Base-by-base conservation (phyloP, 306 rosid genomes). In the Rubus idaeus region DNA sequence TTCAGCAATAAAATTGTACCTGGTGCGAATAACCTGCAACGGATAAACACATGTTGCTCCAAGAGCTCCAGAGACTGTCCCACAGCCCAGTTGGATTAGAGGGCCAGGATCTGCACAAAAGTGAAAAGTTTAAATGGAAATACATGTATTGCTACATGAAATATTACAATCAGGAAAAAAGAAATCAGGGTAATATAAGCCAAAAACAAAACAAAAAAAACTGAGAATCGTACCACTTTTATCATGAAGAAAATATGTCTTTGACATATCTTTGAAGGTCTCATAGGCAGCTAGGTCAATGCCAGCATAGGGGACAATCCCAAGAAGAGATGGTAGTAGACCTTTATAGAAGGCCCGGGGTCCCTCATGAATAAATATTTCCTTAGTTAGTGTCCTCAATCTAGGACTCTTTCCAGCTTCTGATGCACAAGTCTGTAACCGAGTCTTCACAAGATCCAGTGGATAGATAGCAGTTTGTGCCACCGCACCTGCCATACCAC, bases 21-120 rank as follows among this genome's bases (percentile, higher is more conserved):
- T 91, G 67, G 98, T 94, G 78, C 98, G 89, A 42, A 91, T 77
- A 55, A 94, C 98, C 84, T 94, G 97, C 85, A 94, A 81, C 2
- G 98, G 98, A 83, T 94, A 94, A 83, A 94, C 98, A 83, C 96
- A 94, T 13, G 97, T 85, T 66, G 98, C 98, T 79, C 98, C 98
- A 64, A 91, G 89, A 74, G 97, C 90, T 84, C 96, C 98, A 3
- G 98, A 94, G 85, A 90, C 71, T 11, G 97, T 94, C 80, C 98
- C 98, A 75, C 98, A 94, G 58, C 97, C 98, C 77, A 94, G 81
- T 86, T 94, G 98, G 44, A 90, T 78, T 18, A 94, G 92, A 80
- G 98, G 93, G 57, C 98, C 98, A 71, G 98, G 91, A 78, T 94
- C 98, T 88, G 81, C 81, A 81, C 62, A 76, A 82, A 61, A 65